Conservation (phyloP, 2,329 filamentous ascomycete species). For the Aspergillus niger region DNA sequence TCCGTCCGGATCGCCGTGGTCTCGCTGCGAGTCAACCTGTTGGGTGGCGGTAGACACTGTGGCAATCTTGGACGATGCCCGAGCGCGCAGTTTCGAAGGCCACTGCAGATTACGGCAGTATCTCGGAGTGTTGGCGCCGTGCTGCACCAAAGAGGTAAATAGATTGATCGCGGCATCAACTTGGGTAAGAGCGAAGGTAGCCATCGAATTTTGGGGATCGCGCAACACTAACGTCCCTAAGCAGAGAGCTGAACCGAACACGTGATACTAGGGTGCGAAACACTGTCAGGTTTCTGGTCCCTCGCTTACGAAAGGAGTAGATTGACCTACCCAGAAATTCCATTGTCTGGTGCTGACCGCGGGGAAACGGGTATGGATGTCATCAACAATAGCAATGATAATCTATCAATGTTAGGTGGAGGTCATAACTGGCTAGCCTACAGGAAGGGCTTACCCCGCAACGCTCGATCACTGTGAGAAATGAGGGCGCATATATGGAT, state of each 20-base stretch:
- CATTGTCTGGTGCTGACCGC: constrained; percentile 6
- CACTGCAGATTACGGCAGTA: constrained; percentile 4
- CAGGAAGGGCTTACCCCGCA: not conserved
- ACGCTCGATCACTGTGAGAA: constrained; percentile 3
- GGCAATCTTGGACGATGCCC: constrained; percentile 1
- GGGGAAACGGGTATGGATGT: constrained; percentile 1
- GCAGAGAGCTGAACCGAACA: constrained; percentile 2
- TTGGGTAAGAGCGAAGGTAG: not conserved
- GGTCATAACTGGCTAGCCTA: not conserved
- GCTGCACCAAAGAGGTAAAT: not conserved
- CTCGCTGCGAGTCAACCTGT: not conserved
- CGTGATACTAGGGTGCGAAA: not conserved
- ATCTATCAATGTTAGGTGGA: not conserved
- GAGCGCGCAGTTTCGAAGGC: not conserved
- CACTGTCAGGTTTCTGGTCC: not conserved
- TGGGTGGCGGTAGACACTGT: not conserved
- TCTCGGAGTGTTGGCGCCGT: constrained; percentile 2
- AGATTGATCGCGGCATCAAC: constrained; percentile 4
- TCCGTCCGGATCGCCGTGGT: not conserved
- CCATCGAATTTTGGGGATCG: not conserved
- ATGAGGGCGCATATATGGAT: constrained; percentile 1
- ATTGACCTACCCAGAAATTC: constrained; percentile 1
- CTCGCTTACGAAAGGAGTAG: accelerated
- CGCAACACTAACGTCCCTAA: constrained; percentile 1
- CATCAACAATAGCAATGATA: constrained; percentile 4